Conservation (phyloP, 176 grass and related monocot species). For the Guadua angustifolia region DNA sequence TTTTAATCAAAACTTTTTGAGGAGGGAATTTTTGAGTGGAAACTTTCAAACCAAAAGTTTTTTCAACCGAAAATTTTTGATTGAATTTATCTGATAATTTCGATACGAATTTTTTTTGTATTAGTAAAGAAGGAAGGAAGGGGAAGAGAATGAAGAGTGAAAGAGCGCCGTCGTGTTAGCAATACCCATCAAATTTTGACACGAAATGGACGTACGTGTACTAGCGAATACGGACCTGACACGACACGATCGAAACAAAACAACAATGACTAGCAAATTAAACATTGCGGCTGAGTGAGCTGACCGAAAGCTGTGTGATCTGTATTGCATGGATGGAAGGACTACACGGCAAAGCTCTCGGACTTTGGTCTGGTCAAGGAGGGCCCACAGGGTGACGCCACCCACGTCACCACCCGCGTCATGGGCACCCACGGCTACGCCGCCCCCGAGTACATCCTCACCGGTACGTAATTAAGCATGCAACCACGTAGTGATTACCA, state of each 20-base stretch:
- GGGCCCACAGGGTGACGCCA: slow-evolving; percentile 74
- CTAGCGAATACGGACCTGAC: background rate
- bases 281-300: too few species aligned
- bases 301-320: too few species aligned
- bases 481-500: background rate
- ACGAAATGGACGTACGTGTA: background rate
- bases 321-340: too few species aligned
- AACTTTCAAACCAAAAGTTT: too few species aligned
- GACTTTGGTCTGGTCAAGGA: slow-evolving; percentile 93
- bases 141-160: too few species aligned
- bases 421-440: slow-evolving; percentile 98
- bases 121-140: too few species aligned
- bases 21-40: too few species aligned
- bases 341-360: slow-evolving; percentile 92
- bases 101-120: too few species aligned
- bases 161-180: too few species aligned
- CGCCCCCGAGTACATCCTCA: slow-evolving; percentile 89
- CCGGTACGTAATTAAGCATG: slow-evolving; percentile 39
- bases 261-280: background rate
- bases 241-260: background rate
- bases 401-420: slow-evolving; percentile 70
- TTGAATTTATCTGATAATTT: too few species aligned
- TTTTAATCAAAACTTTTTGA: too few species aligned
- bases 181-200: slow-evolving; percentile 2
- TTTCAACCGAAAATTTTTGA: too few species aligned